Percentiles rank a stretch among this genome's conserved stretches.
Conservation (phyloP, 805 yeast genomes). For the Candida xiaguanensis region DNA sequence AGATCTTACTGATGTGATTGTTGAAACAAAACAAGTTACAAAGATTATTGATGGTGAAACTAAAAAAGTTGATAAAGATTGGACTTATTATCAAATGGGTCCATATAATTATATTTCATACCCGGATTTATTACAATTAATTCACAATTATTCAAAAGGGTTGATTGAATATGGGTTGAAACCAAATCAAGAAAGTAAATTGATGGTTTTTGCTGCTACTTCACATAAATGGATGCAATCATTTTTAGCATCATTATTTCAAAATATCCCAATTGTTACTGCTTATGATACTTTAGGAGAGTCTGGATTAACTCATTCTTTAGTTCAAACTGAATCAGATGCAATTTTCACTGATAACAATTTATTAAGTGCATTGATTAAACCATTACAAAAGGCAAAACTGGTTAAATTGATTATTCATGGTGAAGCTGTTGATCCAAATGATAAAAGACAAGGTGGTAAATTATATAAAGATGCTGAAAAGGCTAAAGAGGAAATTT, state of each 20-base stretch:
- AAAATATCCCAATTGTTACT: slow-evolving; percentile 82
- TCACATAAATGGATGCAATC: slow-evolving; percentile 89
- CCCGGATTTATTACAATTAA: slow-evolving; percentile 48
- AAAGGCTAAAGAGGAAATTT: slow-evolving; percentile 55
- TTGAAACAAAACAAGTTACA: slow-evolving; percentile 68
- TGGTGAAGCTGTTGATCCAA: slow-evolving; percentile 54
- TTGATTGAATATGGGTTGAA: slow-evolving; percentile 66
- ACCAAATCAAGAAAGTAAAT: slow-evolving; percentile 55
- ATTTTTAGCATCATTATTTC: slow-evolving; percentile 73
- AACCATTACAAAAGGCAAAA: slow-evolving; percentile 65
- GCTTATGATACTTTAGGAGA: slow-evolving; percentile 96
- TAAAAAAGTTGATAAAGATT: slow-evolving; percentile 70
- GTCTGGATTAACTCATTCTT: slow-evolving; percentile 79
- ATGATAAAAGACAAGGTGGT: slow-evolving; percentile 65
- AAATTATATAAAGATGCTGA: slow-evolving; percentile 54
- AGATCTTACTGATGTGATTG: slow-evolving; percentile 67
- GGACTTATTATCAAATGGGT: slow-evolving; percentile 81
- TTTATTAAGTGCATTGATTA: slow-evolving; percentile 60
- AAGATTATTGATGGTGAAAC: slow-evolving; percentile 78
- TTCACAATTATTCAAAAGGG: slow-evolving; percentile 68
- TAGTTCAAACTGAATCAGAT: slow-evolving; percentile 73
- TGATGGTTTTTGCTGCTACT: slow-evolving; percentile 87
- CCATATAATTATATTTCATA: slow-evolving; percentile 66
- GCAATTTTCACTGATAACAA: slow-evolving; percentile 84
- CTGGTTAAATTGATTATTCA: slow-evolving; percentile 68